Evolutionary conservation across 208 protist genomes (phyloP), one percentile per base, ranked within the genome.

Genomic region (Zelonia costaricensis): DNA sequence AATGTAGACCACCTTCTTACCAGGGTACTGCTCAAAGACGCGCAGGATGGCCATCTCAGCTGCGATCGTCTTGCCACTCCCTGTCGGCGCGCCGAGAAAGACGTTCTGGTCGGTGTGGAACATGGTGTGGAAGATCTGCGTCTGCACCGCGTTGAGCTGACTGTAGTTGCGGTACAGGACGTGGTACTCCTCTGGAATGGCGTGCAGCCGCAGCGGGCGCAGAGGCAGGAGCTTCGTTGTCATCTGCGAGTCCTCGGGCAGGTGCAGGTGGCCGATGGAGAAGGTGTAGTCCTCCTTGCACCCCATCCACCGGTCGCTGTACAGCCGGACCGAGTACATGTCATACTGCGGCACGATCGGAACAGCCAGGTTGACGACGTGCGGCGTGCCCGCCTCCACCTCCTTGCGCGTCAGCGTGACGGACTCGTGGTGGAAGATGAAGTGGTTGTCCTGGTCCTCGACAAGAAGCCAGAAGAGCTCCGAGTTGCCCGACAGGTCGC

Each of bases 71-170:
- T 99, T 99, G 42, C 99, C 99, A 45, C 84, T 95, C 16, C 95
- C 96, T 3, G 98, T 99, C 7, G 98, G 98, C 16, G 98, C 97
- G 16, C 99, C 98, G 13, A 99, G 64, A 23, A 99, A 93, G 15
- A 99, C 84, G 78, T 98, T 99, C 36, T 95, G 60, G 74, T 99
- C 97, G 4, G 97, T 99, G 81, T 99, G 97, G 69, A 98, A 99
- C 55, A 99, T 75, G n/a, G 86, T 81, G 79, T 99, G 97, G 76
- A 99, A 99, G n/a, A 98, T 83, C 74, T 99, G 98, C 25, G 98
- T 99, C 80, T 99, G 99, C 44, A 99, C 91, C 28, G 98, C 91
- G 84, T 99, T 99, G 75, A 99, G 99, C 79, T 99, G 94, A 13
- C 78, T 68, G 77, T 99, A 99, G 18, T 62, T 68, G 39, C 97